Base-by-base conservation (phyloP, 805 yeast species). In the Candida xyloterini region DNA sequence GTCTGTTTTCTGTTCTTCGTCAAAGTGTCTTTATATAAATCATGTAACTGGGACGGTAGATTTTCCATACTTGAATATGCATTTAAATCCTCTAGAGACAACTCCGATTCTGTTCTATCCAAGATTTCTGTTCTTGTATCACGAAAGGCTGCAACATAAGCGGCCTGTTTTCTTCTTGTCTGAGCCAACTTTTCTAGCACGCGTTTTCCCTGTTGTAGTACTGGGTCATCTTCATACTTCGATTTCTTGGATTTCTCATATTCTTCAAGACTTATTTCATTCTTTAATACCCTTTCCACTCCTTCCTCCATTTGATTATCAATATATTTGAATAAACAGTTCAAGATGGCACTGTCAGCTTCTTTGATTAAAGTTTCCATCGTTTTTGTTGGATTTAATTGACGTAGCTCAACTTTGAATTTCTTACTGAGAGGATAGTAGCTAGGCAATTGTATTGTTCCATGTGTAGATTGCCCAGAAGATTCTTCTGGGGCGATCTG, bases 1-100 rank as follows among this genome's bases (percentile, higher is more conserved):
- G 40, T 14, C 2, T 40, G 33, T 11, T 50, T 24, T 13, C 31
- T 35, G n/a, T 25, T 21, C 5, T 30, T 23, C 3, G 25, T 14
- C 5, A 38, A 22, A 7, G 21, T 30, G 16, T 41, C 42, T 10
- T 30, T 33, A 18, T 55, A 46, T 10, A 48, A 33, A 13, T 57
- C 60, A 11, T 46, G 52, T 16, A 57, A 37, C 15, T 55, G 53
- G 20, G 46, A 40, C 31, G 46, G 49, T 13, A 21, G 38, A n/a
- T 24, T 31, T 33, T 28, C 46, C 30, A 16, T 39, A 9, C 38
- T 42, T 3, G 47, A 44, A 38, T 47, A 62, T 7, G 40, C 37
- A 7, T 56, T 47, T n/a, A 65, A 40, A n/a, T 48, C 53, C 7
- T 46, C 48, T 11, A 55, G 43, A 5, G 46, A 40, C 14, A 55